Conservation (phyloP, 495 filamentous ascomycete species). For the Tuber indicum region DNA sequence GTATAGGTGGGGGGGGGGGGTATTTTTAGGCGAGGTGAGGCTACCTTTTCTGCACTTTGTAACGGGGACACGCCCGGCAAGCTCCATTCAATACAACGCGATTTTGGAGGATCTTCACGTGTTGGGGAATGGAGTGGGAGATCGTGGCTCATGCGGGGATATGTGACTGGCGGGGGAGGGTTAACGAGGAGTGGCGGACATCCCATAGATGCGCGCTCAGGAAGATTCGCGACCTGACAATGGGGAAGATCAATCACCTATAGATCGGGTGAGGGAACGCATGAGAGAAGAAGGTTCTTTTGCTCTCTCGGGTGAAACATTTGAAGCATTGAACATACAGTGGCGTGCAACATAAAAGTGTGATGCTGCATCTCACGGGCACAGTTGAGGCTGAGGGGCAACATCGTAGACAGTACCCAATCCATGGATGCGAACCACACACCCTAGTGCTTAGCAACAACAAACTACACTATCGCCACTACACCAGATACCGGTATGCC, state of each 20-base stretch:
- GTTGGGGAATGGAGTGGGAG: background rate
- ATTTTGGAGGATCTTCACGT: background rate
- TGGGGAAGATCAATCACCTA: background rate
- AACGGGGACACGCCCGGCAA: background rate
- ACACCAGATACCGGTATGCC: background rate
- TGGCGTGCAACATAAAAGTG: background rate
- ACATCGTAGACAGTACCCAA: background rate
- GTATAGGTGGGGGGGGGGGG: background rate
- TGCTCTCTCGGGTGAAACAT: background rate
- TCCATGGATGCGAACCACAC: background rate
- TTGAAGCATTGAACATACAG: background rate
- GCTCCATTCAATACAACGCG: background rate
- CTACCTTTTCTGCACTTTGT: background rate
- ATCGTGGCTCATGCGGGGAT: background rate
- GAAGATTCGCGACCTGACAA: background rate
- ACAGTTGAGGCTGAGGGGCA: background rate
- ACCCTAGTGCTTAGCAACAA: background rate
- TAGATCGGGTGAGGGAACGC: background rate
- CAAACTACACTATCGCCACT: background rate
- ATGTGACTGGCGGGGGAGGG: background rate
- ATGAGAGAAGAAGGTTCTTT: background rate
- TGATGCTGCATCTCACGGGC: background rate
- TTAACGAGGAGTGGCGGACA: background rate
- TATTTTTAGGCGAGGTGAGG: background rate
- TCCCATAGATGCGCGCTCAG: background rate